Conservation (phyloP, 108 stramenopile genomes). For the Nitzschia sp. region DNA sequence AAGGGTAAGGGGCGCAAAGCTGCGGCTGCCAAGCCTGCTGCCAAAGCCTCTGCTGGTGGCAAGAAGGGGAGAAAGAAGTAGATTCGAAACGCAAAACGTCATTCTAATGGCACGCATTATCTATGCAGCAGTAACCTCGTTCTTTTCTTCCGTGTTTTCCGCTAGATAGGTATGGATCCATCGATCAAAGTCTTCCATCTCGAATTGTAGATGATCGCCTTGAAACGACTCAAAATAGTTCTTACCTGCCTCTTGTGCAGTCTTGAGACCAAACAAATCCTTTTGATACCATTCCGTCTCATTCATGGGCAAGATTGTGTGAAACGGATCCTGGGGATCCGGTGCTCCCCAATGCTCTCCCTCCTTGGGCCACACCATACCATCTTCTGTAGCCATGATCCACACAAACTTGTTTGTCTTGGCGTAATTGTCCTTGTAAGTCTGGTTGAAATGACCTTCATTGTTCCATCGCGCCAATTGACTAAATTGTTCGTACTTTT, state of each 20-base stretch:
- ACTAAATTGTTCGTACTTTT: slow-evolving; percentile 50
- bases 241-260: slow-evolving; percentile 65
- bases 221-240: slow-evolving; percentile 55
- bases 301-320: slow-evolving; percentile 47
- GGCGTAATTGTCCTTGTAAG: slow-evolving; percentile 51
- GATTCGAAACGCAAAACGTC: neutral
- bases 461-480: slow-evolving; percentile 75
- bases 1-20: slow-evolving; percentile 19
- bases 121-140: neutral
- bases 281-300: slow-evolving; percentile 67
- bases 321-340: slow-evolving; percentile 55
- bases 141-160: neutral
- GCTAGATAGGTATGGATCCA: slow-evolving; percentile 57
- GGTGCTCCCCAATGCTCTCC: slow-evolving; percentile 79
- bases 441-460: slow-evolving; percentile 51
- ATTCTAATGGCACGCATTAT: neutral
- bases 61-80: slow-evolving; percentile 28
- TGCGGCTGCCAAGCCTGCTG: slow-evolving; percentile 12
- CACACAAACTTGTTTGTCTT: slow-evolving; percentile 63
- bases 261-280: slow-evolving; percentile 72
- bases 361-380: slow-evolving; percentile 77
- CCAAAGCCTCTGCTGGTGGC: slow-evolving; percentile 10
- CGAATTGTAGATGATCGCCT: slow-evolving; percentile 74
- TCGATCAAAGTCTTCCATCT: slow-evolving; percentile 49
- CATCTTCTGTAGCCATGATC: slow-evolving; percentile 67